Percentiles rank a stretch among this genome's conserved stretches.
Conservation (phyloP, 2,329 filamentous ascomycete genomes). For the Pseudogymnoascus sp. region DNA sequence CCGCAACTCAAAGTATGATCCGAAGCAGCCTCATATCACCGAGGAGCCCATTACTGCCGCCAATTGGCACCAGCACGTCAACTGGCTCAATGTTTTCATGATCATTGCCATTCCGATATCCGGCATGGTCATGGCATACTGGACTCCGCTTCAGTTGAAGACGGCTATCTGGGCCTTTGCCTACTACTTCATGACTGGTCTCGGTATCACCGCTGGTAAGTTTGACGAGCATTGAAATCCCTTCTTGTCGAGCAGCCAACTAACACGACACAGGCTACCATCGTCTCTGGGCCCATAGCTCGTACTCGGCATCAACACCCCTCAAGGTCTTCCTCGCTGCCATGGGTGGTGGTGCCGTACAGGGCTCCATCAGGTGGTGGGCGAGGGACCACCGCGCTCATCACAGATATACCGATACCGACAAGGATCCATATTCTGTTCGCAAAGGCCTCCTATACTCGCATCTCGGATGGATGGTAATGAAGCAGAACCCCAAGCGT, state of each 20-base stretch:
- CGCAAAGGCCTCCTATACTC: constrained; percentile 81
- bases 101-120: constrained; percentile 69
- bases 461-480: constrained; percentile 83
- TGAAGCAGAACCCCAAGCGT: constrained; percentile 88
- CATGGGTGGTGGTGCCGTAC: constrained; percentile 72
- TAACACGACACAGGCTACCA: constrained; percentile 51
- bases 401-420: constrained; percentile 86
- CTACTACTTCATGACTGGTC: constrained; percentile 78
- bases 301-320: constrained; percentile 68
- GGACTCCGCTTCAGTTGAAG: constrained; percentile 64
- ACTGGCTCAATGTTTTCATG: constrained; percentile 82
- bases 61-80: constrained; percentile 89
- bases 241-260: background rate
- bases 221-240: constrained; percentile 14
- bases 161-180: constrained; percentile 64
- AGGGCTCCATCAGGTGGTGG: constrained; percentile 87
- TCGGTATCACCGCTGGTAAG: constrained; percentile 71
- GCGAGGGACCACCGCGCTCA: constrained; percentile 78
- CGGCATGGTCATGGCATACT: constrained; percentile 66
- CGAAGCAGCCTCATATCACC: constrained; percentile 75
- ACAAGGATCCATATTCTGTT: constrained; percentile 86
- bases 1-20: constrained; percentile 37
- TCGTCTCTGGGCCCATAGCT: constrained; percentile 77
- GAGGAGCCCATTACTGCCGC: constrained; percentile 69
- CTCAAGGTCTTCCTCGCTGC: constrained; percentile 76